Evolutionary conservation across 176 grass and related monocot species (phyloP), one percentile per base, ranked within the genome.

Genomic region (Melocanna baccifera): DNA sequence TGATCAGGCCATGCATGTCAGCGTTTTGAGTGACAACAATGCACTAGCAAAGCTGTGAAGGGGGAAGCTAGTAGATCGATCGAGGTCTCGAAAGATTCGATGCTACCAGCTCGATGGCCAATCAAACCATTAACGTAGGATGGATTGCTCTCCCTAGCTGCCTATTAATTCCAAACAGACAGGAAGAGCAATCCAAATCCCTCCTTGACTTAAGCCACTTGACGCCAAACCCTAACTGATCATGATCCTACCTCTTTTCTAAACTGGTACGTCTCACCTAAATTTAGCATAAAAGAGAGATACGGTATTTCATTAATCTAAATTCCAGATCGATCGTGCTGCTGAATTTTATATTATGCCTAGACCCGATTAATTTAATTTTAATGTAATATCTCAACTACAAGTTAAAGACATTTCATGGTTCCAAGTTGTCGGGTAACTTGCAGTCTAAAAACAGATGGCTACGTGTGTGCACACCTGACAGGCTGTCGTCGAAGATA

Each of bases 141-240:
- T 37, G 57, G 80, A 34, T 29, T 66, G 47, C 13, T 55, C 30
- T 30, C 12, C 19, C 1, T n/a, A 25, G 3, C 66, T 26, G 28
- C 67, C 14, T 42, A 13, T 67, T 39, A 10, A 66, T 57, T 79
- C 81, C 81, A 48, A 79, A 11, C 6, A 88, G 58, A 79, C 67
- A 28, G 45, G 80, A 83, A 66, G 57, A 84, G 34, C 26, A 47
- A 55, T 78, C 78, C 37, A 81, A 68, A 76, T 59, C 62, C 30
- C 37, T 18, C 22, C 36, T 87, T 82, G 78, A 87, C 79, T 76
- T 76, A 6, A 42, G 50, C 28, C 41, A 25, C 61, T 58, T 11
- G 18, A 46, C 61, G 62, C 79, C 78, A 76, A 46, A 53, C 36
- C 34, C 9, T 29, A 28, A 26, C 42, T 86, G 75, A 23, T 61